phyloP scores from a whole-genome alignment of 179 eudicot species.

The Pouteria campechiana region DNA sequence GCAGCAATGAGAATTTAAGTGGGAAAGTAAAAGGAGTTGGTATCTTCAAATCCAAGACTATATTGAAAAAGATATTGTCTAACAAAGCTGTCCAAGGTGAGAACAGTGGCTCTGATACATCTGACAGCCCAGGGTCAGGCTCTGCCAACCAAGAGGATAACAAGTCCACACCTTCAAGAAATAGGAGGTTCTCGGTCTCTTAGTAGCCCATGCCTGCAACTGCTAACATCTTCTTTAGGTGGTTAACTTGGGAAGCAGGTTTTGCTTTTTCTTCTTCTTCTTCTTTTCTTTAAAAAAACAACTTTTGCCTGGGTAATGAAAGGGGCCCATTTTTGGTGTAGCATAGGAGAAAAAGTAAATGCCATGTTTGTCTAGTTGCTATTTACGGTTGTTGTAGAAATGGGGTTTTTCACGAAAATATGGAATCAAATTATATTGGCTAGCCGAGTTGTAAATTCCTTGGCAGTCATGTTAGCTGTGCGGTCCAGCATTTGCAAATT shows the following conservation, averaged over 20 bases:
- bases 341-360: not conserved
- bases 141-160: conserved; percentile 58
- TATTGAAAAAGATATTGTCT: conserved; percentile 67
- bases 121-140: conserved; percentile 67
- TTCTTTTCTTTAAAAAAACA: not conserved
- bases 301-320: not conserved
- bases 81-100: conserved; percentile 55
- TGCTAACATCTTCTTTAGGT: not conserved
- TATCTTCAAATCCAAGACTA: conserved; percentile 55
- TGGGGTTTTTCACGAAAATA: too few relatives aligned
- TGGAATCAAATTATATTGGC: too few relatives aligned
- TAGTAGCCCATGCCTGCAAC: conserved; percentile 6
- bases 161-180: conserved; percentile 54
- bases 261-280: not conserved
- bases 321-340: conserved; percentile 10
- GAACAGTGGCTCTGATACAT: conserved; percentile 80
- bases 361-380: not conserved
- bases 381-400: too few relatives aligned
- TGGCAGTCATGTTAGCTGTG: too few relatives aligned
- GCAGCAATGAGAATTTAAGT: conserved; percentile 29
- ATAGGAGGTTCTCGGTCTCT: conserved; percentile 34
- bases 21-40: conserved; percentile 46
- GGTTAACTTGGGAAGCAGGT: not conserved
- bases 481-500: too few relatives aligned
- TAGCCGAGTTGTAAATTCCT: too few relatives aligned